These are phyloP conservation scores for Ceratobasidium sp. DNA, from an alignment of 1,284 basidiomycete genomes.

Conservation along the genomic window DNA sequence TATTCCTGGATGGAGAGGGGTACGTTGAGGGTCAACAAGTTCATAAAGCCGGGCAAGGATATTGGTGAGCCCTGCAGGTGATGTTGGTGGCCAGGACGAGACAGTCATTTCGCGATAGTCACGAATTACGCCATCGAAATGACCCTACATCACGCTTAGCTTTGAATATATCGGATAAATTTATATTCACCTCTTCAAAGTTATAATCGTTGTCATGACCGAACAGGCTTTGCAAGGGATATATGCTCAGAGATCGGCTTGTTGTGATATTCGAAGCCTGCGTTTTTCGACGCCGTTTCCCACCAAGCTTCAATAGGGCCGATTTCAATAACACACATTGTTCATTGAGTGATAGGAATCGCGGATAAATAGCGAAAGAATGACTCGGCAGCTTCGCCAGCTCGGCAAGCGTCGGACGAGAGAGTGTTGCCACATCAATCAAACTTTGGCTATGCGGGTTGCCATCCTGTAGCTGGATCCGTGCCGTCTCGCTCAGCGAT, in stretches of 20 bases:
- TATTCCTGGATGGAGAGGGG: slow-evolving; percentile 44
- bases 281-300: slow-evolving; percentile 47
- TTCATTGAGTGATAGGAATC: slow-evolving; percentile 55
- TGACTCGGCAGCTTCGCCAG: slow-evolving; percentile 15
- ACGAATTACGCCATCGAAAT: slow-evolving; percentile 87
- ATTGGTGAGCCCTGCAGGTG: slow-evolving; percentile 52
- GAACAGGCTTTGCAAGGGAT: slow-evolving; percentile 56
- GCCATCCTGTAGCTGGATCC: not conserved
- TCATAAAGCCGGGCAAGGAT: slow-evolving; percentile 64
- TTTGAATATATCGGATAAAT: slow-evolving; percentile 31
- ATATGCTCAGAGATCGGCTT: not conserved
- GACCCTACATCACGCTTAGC: slow-evolving; percentile 59
- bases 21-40: slow-evolving; percentile 57
- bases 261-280: slow-evolving; percentile 33
- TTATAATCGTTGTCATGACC: slow-evolving; percentile 71
- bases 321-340: slow-evolving; percentile 64
- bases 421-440: slow-evolving; percentile 5
- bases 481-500: slow-evolving; percentile 8
- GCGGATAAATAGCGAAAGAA: slow-evolving; percentile 49
- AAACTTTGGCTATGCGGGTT: not conserved
- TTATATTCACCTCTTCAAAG: slow-evolving; percentile 70
- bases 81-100: slow-evolving; percentile 67
- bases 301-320: slow-evolving; percentile 71
- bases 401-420: not conserved
- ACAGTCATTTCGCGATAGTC: slow-evolving; percentile 82